These are phyloP conservation scores for Xylogone sp. DNA, from an alignment of 2,329 filamentous ascomycete species.

Conservation along the genomic window DNA sequence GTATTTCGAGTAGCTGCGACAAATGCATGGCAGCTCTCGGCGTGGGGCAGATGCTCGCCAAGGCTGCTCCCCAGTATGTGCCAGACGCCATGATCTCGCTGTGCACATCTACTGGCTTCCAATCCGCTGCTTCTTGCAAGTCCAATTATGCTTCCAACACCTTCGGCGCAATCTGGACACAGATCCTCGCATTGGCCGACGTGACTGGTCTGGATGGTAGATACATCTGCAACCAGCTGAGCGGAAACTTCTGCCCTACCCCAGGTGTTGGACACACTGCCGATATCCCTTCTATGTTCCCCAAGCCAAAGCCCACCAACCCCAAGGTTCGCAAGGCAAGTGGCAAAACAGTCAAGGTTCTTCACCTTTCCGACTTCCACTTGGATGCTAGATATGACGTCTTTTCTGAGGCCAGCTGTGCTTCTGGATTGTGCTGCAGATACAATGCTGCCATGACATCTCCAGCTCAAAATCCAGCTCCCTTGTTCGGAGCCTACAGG, in stretches of 20 bases:
- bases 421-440: conserved; percentile 47
- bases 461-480: conserved; percentile 40
- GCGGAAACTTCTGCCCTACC: conserved; percentile 41
- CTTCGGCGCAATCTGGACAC: conserved; percentile 54
- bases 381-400: conserved; percentile 51
- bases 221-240: conserved; percentile 52
- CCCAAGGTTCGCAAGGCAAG: conserved; percentile 40
- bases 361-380: conserved; percentile 54
- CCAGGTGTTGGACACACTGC: conserved; percentile 35
- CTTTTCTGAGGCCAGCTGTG: conserved; percentile 50
- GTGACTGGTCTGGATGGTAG: conserved; percentile 50
- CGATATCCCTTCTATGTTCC: conserved; percentile 42
- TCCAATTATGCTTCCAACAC: conserved; percentile 41
- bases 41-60: conserved; percentile 46
- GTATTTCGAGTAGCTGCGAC: conserved; percentile 40
- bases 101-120: conserved; percentile 44
- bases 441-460: conserved; percentile 33
- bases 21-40: conserved; percentile 49
- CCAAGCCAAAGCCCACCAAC: conserved; percentile 49
- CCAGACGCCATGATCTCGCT: conserved; percentile 47
- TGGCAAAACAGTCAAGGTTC: conserved; percentile 50
- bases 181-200: conserved; percentile 50
- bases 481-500: conserved; percentile 49
- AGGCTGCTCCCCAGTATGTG: conserved; percentile 42
- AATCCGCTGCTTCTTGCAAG: conserved; percentile 43